Conservation (phyloP, 768 basidiomycete genomes). For the Candolleomyces aberdarensis region DNA sequence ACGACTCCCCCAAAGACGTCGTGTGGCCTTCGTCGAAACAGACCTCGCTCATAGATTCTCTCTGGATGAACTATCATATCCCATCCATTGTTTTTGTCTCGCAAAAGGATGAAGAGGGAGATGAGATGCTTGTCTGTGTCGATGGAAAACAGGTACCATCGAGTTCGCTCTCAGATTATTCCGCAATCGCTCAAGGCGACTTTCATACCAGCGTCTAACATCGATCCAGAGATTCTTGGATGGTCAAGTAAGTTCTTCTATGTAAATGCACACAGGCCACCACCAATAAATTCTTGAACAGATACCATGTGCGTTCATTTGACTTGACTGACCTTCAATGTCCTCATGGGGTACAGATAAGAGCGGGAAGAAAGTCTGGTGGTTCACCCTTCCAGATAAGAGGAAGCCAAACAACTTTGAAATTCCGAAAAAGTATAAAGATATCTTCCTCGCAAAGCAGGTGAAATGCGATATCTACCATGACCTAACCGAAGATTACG, state of each 20-base stretch:
- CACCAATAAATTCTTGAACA: slow-evolving; percentile 16
- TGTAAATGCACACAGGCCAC: slow-evolving; percentile 6
- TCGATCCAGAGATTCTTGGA: slow-evolving; percentile 77
- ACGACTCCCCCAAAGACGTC: slow-evolving; percentile 45
- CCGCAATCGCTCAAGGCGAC: background rate
- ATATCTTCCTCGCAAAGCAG: slow-evolving; percentile 48
- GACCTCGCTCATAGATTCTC: slow-evolving; percentile 68
- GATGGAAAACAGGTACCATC: slow-evolving; percentile 73
- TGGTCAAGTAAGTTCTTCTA: slow-evolving; percentile 55
- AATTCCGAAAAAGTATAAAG: slow-evolving; percentile 51
- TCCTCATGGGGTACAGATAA: slow-evolving; percentile 48
- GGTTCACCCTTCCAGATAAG: slow-evolving; percentile 51
- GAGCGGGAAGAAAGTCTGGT: slow-evolving; percentile 57
- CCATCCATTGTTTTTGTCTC: slow-evolving; percentile 79
- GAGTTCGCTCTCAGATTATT: slow-evolving; percentile 26
- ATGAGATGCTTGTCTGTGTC: slow-evolving; percentile 60
- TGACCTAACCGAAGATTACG: slow-evolving; percentile 47
- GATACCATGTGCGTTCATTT: slow-evolving; percentile 50
- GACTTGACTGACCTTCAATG: background rate
- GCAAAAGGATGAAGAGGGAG: slow-evolving; percentile 44
- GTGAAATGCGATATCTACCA: slow-evolving; percentile 74
- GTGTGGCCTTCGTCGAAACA: slow-evolving; percentile 77
- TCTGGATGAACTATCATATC: slow-evolving; percentile 75
- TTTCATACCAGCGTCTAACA: slow-evolving; percentile 51
- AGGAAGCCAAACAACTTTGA: slow-evolving; percentile 41